Evolutionary conservation across 2,329 filamentous ascomycete species (phyloP).

Genomic region (Coniochaeta sp.): DNA sequence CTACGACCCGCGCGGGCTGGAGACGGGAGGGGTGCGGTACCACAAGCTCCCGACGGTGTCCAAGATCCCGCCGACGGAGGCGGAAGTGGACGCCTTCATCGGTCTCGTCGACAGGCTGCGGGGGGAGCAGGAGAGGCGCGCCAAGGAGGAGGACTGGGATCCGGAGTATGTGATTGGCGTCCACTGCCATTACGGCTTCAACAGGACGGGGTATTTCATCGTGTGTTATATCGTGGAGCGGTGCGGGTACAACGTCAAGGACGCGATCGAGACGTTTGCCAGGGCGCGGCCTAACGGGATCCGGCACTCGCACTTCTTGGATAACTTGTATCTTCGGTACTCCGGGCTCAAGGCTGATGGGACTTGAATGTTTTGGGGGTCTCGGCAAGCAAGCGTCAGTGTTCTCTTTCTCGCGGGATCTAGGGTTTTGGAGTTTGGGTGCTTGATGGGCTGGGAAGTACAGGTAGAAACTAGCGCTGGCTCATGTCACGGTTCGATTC

Average conservation of each 20-base stretch:
- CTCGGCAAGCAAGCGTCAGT: background rate
- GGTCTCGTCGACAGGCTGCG: constrained; percentile 52
- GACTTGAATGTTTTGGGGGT: background rate
- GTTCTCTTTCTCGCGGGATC: background rate
- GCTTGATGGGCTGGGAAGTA: background rate
- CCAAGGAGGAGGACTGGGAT: constrained; percentile 31
- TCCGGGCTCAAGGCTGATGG: constrained; percentile 24
- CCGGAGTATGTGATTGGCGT: constrained; percentile 61
- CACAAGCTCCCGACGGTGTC: constrained; percentile 89
- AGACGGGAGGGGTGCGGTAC: constrained; percentile 60
- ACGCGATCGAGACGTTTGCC: constrained; percentile 74
- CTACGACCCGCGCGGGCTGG: constrained; percentile 69
- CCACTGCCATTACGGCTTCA: constrained; percentile 95
- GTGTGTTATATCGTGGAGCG: constrained; percentile 85
- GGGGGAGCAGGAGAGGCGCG: constrained; percentile 40
- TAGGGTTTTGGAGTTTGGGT: background rate
- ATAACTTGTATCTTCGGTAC: constrained; percentile 76
- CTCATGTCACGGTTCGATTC: background rate
- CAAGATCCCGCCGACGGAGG: constrained; percentile 68
- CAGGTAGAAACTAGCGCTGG: background rate
- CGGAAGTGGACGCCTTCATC: constrained; percentile 47
- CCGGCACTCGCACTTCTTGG: constrained; percentile 80
- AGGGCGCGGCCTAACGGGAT: constrained; percentile 71
- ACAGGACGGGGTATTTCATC: constrained; percentile 86
- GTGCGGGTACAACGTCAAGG: constrained; percentile 61